Percentiles rank a stretch among this genome's conserved stretches.
Conservation (phyloP, 495 filamentous ascomycete species). For the Paragyromitra xinjiangensis region DNA sequence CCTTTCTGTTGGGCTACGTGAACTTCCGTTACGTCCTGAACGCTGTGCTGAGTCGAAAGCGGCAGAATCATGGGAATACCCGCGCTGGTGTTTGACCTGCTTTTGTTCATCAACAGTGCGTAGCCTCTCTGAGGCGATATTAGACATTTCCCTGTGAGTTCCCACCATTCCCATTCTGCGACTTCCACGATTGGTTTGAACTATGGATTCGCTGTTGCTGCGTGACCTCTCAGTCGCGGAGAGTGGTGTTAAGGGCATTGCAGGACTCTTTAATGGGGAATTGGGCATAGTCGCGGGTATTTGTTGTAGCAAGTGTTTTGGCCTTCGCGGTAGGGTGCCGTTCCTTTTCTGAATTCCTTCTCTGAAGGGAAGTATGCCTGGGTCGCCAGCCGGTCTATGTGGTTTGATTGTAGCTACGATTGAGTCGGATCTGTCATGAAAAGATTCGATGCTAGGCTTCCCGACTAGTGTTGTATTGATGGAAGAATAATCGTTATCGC, state of each 20-base stretch:
- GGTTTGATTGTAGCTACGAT: constrained; percentile 38
- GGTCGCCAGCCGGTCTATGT: constrained; percentile 18
- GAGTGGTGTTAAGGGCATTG: constrained; percentile 20
- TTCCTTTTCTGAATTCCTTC: constrained; percentile 38
- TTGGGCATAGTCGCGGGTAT: constrained; percentile 31
- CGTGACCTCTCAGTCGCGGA: constrained; percentile 76
- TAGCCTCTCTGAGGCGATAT: constrained; percentile 66
- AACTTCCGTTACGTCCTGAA: constrained; percentile 28
- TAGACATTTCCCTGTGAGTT: constrained; percentile 65
- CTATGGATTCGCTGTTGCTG: constrained; percentile 84
- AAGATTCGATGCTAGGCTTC: constrained; percentile 48
- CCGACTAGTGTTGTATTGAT: constrained; percentile 49
- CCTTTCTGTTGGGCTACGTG: constrained; percentile 60
- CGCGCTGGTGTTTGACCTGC: constrained; percentile 53
- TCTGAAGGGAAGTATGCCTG: neutral
- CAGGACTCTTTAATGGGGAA: constrained; percentile 23
- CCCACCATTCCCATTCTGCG: constrained; percentile 88
- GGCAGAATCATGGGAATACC: constrained; percentile 56
- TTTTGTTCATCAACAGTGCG: constrained; percentile 74
- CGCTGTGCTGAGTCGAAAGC: constrained; percentile 50
- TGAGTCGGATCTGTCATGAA: constrained; percentile 17
- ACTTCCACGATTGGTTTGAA: constrained; percentile 65
- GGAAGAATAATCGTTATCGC: constrained; percentile 60
- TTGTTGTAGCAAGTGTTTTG: constrained; percentile 42
- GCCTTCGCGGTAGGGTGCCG: constrained; percentile 40